Conservation (phyloP, 495 filamentous ascomycete genomes). For the Trypethelium eluteriae region DNA sequence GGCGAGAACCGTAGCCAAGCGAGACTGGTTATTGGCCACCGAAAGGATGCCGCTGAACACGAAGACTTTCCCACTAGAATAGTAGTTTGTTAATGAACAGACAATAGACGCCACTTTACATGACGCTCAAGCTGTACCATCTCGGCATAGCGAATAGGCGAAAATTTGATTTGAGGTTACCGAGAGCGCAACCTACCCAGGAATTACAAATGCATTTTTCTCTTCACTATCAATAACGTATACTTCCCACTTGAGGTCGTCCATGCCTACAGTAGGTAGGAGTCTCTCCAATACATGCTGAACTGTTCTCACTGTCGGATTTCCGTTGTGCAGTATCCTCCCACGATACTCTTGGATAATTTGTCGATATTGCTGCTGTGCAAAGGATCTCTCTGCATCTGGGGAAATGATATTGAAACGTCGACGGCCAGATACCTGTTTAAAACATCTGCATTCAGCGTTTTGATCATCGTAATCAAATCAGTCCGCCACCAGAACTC, state of each 20-base stretch:
- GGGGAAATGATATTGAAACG: constrained; percentile 72
- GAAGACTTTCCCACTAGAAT: constrained; percentile 73
- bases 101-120: background rate
- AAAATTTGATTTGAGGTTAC: too few species aligned
- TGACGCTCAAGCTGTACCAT: too few species aligned
- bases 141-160: too few species aligned
- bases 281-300: constrained; percentile 61
- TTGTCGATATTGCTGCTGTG: constrained; percentile 29
- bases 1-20: constrained; percentile 74
- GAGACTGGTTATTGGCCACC: constrained; percentile 62
- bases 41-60: constrained; percentile 76
- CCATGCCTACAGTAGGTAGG: constrained; percentile 59
- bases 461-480: background rate
- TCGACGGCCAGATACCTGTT: constrained; percentile 56
- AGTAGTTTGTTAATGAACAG: background rate
- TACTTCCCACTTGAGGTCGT: constrained; percentile 67
- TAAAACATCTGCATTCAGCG: background rate
- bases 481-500: background rate
- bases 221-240: constrained; percentile 67
- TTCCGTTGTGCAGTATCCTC: constrained; percentile 44
- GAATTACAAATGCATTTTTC: constrained; percentile 83
- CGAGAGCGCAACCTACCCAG: constrained; percentile 45
- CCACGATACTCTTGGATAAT: constrained; percentile 36
- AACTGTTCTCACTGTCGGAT: constrained; percentile 50
- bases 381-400: constrained; percentile 45